These are phyloP conservation scores for Limtongozyma cylindracea DNA, from an alignment of 805 yeast genomes.

Conservation along the genomic window DNA sequence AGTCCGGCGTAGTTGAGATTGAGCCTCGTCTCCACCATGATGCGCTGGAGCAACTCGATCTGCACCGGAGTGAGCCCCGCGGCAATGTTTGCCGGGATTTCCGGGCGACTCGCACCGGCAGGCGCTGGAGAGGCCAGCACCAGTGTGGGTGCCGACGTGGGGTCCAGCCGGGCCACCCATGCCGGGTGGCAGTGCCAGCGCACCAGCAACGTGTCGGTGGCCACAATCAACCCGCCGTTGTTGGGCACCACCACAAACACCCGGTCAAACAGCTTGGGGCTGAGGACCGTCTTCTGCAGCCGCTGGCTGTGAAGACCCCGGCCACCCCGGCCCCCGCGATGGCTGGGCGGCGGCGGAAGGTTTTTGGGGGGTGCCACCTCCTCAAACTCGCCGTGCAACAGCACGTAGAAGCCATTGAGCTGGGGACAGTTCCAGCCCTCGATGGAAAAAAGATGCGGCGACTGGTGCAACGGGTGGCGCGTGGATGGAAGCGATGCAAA, in stretches of 20 bases:
- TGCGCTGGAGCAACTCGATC: conserved; percentile 33
- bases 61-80: conserved; percentile 25
- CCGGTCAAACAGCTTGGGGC: conserved; percentile 67
- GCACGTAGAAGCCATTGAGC: conserved; percentile 52
- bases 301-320: too few relatives aligned
- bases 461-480: conserved; percentile 37
- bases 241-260: conserved; percentile 55
- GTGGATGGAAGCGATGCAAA: conserved; percentile 59
- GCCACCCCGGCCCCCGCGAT: too few relatives aligned
- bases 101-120: conserved; percentile 5
- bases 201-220: conserved; percentile 57
- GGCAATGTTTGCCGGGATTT: conserved; percentile 29
- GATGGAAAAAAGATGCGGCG: conserved; percentile 45
- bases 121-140: conserved; percentile 1
- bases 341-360: too few relatives aligned
- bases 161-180: conserved; percentile 2
- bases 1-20: conserved; percentile 58
- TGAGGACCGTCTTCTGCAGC: conserved; percentile 11
- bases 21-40: conserved; percentile 49
- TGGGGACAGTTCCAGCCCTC: conserved; percentile 54
- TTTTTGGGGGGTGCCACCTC: conserved; percentile 30
- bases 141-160: conserved; percentile 1
- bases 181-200: too few relatives aligned
- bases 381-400: conserved; percentile 65
- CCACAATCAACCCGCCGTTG: conserved; percentile 46